Evolutionary conservation across 2,329 filamentous ascomycete species (phyloP).

Genomic region (Trichothecium sympodiale): DNA sequence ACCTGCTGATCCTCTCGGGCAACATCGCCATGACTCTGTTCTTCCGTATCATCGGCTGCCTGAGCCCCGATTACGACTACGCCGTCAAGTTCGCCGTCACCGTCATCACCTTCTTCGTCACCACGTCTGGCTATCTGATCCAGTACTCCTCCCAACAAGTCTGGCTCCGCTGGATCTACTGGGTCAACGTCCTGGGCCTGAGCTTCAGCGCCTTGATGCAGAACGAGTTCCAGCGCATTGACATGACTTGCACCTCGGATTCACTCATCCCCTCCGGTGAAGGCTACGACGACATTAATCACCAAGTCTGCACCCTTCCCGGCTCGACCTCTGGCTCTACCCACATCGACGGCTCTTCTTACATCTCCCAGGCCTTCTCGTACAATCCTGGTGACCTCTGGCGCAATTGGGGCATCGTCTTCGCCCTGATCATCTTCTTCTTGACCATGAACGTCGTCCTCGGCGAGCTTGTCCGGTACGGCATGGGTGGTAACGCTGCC

Average conservation of each 20-base stretch:
- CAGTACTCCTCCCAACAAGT: slow-evolving; percentile 65
- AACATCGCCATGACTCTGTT: slow-evolving; percentile 68
- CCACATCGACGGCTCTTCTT: slow-evolving; percentile 53
- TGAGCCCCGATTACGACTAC: slow-evolving; percentile 73
- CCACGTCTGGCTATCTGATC: slow-evolving; percentile 76
- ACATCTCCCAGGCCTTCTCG: slow-evolving; percentile 57
- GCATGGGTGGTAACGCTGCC: slow-evolving; percentile 69
- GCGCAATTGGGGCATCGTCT: slow-evolving; percentile 75
- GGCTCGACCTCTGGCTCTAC: slow-evolving; percentile 58
- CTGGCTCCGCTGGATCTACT: slow-evolving; percentile 74
- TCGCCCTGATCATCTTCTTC: slow-evolving; percentile 66
- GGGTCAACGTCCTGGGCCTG: slow-evolving; percentile 63
- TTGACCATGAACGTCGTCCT: slow-evolving; percentile 64
- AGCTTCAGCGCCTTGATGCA: slow-evolving; percentile 72
- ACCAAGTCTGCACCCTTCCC: slow-evolving; percentile 73
- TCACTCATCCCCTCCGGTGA: slow-evolving; percentile 63
- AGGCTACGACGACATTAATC: slow-evolving; percentile 56
- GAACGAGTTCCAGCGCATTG: slow-evolving; percentile 67
- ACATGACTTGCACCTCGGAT: slow-evolving; percentile 55
- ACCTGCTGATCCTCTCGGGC: slow-evolving; percentile 55
- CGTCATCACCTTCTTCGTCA: slow-evolving; percentile 70
- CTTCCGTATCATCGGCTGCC: slow-evolving; percentile 63
- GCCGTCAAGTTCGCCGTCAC: slow-evolving; percentile 75
- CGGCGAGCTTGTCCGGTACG: slow-evolving; percentile 68
- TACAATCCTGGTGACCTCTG: slow-evolving; percentile 61